Conservation (phyloP, 805 yeast genomes). For the Saturnispora serradocipensis region DNA sequence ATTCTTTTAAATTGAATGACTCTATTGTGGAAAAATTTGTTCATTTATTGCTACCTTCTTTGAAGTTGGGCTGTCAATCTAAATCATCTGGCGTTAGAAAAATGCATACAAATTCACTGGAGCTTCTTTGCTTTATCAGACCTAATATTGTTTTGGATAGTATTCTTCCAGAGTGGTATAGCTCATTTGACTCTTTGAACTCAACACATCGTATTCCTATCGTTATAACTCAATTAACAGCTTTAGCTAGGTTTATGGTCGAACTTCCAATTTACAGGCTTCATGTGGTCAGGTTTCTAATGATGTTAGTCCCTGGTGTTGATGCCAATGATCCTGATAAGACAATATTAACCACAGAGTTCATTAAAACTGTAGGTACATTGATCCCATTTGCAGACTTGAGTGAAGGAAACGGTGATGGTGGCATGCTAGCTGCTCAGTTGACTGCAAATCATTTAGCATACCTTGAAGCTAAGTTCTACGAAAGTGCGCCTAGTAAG, state of each 20-base stretch:
- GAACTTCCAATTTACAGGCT: conserved; percentile 54
- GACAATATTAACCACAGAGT: conserved; percentile 57
- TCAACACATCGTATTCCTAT: conserved; percentile 74
- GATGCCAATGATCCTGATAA: conserved; percentile 80
- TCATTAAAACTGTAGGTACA: conserved; percentile 60
- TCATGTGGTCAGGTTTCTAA: conserved; percentile 68
- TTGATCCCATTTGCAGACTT: conserved; percentile 66
- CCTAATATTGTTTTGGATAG: conserved; percentile 46
- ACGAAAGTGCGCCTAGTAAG: conserved; percentile 23
- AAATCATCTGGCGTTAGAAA: conserved; percentile 50
- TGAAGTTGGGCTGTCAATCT: conserved; percentile 68
- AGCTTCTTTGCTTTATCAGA: conserved; percentile 53
- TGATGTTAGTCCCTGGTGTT: conserved; percentile 66
- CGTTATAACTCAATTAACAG: conserved; percentile 59
- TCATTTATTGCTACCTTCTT: conserved; percentile 42
- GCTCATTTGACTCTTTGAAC: conserved; percentile 52
- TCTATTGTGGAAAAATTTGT: conserved; percentile 17
- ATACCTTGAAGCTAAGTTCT: conserved; percentile 38
- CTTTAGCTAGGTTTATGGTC: conserved; percentile 59
- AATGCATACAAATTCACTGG: conserved; percentile 49
- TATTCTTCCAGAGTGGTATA: conserved; percentile 65
- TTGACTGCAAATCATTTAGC: conserved; percentile 60
- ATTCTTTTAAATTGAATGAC: conserved; percentile 17
- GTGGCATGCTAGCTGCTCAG: conserved; percentile 34
- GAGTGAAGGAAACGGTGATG: conserved; percentile 35